phyloP scores from a whole-genome alignment of 768 basidiomycete species.

The Hypsizygus marmoreus region DNA sequence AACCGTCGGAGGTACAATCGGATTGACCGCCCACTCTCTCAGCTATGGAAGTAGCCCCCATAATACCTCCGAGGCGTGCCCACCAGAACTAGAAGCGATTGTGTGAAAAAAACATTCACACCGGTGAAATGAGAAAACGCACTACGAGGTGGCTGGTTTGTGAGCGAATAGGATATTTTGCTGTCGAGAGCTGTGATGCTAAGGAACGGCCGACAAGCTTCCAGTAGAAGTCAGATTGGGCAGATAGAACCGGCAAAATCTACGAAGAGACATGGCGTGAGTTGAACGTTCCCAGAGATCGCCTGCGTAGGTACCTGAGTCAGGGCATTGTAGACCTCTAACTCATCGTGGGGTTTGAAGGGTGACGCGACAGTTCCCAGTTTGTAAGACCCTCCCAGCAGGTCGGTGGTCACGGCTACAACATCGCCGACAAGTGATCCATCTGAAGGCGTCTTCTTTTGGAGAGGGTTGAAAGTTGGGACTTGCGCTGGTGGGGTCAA shows the following conservation, averaged over 20 bases:
- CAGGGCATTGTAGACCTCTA: constrained; percentile 14
- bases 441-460: constrained; percentile 11
- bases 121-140: not conserved
- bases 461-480: not conserved
- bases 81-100: constrained; percentile 16
- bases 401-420: constrained; percentile 11
- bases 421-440: constrained; percentile 10
- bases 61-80: constrained; percentile 19
- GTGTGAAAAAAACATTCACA: not conserved
- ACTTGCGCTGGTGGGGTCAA: constrained; percentile 17
- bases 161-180: constrained; percentile 17
- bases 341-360: constrained; percentile 4
- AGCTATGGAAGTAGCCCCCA: constrained; percentile 13
- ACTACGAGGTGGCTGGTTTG: constrained; percentile 17
- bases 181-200: constrained; percentile 16
- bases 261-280: too few species aligned
- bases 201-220: constrained; percentile 11
- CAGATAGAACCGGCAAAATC: constrained; percentile 15
- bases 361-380: constrained; percentile 6
- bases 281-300: too few species aligned
- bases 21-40: constrained; percentile 11
- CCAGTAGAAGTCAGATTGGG: constrained; percentile 17
- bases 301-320: constrained; percentile 11
- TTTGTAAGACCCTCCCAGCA: constrained; percentile 12
- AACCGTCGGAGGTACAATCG: constrained; percentile 19